Evolutionary conservation across 108 stramenopile genomes (phyloP), one percentile per base, ranked within the genome.

Genomic region (Parietichytrium sp.): DNA sequence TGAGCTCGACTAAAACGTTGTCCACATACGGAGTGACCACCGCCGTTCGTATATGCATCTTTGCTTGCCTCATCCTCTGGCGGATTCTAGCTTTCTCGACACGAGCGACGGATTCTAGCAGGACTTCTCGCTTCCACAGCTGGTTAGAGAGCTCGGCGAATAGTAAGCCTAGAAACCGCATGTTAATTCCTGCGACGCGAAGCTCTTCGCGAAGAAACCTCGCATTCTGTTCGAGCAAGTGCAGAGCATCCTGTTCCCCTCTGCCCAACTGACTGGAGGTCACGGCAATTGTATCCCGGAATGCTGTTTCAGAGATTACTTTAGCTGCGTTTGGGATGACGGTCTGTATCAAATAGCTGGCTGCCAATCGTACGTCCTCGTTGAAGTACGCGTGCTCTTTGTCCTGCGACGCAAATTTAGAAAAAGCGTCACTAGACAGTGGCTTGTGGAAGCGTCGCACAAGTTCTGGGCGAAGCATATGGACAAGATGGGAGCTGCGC

Each of bases 361-460:
- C 6, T 6, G 61, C 61, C 8, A 6, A n/a, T 23, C 13, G 23
- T 31, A 72, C 20, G 45, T 72, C 20, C 0, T 2, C 6, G 6
- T 72, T 42, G 42, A 72, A 1, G 45, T 45, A n/a, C 2, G 61
- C 61, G 61, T 72, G 61, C 20, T 72, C 61, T 16, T 16, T 16
- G 0, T 42, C 38, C 8, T 42, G 33, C 13, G 61, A 72, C 6
- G 61, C 36, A 27, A 72, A 72, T 33, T 72, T 72, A 0, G 61
- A 72, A 45, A 72, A 72, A n/a, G 61, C 61, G 42, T 72, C 61
- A 25, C 61, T 72, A 6, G 61, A 72, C 20, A 72, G 42, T 7
- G 61, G 61, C 42, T 33, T 2, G 6, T 36, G 10, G n/a, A n/a
- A 72, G 16, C 38, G 38, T 6, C 42, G 61, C 20, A 72, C 61